A percentile compares a stretch with the other conserved stretches of the same genome.
Evolutionary conservation across 805 yeast genomes (phyloP).

Genomic region (Kuraishia capsulata): DNA sequence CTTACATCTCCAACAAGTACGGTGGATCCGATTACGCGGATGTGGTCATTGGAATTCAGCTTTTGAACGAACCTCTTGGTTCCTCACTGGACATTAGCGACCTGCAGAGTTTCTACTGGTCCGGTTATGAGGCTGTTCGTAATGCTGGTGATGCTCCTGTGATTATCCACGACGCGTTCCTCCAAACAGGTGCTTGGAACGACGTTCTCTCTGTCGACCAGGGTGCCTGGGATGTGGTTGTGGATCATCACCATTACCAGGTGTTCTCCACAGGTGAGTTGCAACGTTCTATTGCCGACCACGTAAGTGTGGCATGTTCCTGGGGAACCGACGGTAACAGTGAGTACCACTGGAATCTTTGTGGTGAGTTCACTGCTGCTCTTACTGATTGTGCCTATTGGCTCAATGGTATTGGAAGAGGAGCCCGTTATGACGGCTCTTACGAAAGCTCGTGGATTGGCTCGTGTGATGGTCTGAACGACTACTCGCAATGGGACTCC

Average conservation of each 20-base stretch:
- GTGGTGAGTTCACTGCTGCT: conserved; percentile 69
- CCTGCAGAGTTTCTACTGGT: conserved; percentile 27
- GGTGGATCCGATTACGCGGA: conserved; percentile 39
- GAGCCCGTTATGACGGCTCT: conserved; percentile 53
- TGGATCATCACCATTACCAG: conserved; percentile 90
- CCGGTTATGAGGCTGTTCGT: conserved; percentile 36
- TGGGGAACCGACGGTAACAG: conserved; percentile 33
- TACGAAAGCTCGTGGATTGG: conserved; percentile 34
- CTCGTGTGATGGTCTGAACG: conserved; percentile 30
- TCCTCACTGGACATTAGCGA: conserved; percentile 34
- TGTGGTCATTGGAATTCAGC: conserved; percentile 60
- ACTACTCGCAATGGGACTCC: conserved; percentile 30
- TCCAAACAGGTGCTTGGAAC: conserved; percentile 47
- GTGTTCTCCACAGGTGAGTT: conserved; percentile 68
- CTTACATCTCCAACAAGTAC: conserved; percentile 41
- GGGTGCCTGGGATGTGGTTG: conserved; percentile 53
- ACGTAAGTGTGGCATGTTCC: conserved; percentile 42
- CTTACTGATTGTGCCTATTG: conserved; percentile 63
- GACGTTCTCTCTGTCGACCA: conserved; percentile 23
- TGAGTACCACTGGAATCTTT: conserved; percentile 39
- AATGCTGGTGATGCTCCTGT: conserved; percentile 29
- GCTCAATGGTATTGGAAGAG: conserved; percentile 62
- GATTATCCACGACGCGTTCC: conserved; percentile 62
- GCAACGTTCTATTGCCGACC: conserved; percentile 46
- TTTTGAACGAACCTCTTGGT: conserved; percentile 66